Evolutionary conservation across 345 rosid species (phyloP), one percentile per base, ranked within the genome.

Genomic region (Camelina sativa): DNA sequence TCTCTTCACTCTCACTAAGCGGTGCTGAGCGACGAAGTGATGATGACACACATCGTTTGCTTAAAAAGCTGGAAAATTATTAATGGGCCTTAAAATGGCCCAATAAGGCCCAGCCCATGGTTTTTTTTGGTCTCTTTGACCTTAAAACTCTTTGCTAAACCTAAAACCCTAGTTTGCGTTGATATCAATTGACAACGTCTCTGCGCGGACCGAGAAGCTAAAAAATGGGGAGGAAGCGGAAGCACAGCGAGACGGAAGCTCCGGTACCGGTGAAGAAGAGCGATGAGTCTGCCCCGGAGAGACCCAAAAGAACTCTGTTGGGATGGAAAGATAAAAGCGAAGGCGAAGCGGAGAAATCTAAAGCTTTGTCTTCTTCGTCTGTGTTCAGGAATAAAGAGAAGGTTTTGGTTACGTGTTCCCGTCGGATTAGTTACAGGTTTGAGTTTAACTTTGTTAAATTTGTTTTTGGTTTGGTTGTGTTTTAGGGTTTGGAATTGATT

Each of bases 311-410:
- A 44, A 86, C 95, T 32, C 86, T 93, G 7, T 62, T 89, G 20
- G 97, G 98, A 2, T 90, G 93, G 95, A 90, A 90, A 82, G 88
- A 86, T 46, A 84, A 83, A 41, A 37, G 9, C 4, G 87, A 79
- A 56, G 82, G 35, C 2, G 48, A 50, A 2, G 34, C 56, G 3
- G 71, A 73, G 64, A 65, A 73, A 54, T 28, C 71, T 30, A 76
- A 66, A 43, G 30, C 60, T 17, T 82, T 11, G 8, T 55, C 80
- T 30, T 32, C 81, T 30, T 32, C 81, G 8, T 59, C 67, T 0
- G 71, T 8, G 38, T 93, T 90, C 69, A 87, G 95, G 83, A 93
- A 90, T 62, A 93, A 87, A 74, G 98, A 93, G 74, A 93, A 91
- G 76, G 91, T 87, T 34, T 80, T 91, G 80, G 90, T 91, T 6